Percentiles rank a stretch among this genome's conserved stretches.
phyloP scores from a whole-genome alignment of 1,284 basidiomycete genomes.

The Ganoderma lingzhi region DNA sequence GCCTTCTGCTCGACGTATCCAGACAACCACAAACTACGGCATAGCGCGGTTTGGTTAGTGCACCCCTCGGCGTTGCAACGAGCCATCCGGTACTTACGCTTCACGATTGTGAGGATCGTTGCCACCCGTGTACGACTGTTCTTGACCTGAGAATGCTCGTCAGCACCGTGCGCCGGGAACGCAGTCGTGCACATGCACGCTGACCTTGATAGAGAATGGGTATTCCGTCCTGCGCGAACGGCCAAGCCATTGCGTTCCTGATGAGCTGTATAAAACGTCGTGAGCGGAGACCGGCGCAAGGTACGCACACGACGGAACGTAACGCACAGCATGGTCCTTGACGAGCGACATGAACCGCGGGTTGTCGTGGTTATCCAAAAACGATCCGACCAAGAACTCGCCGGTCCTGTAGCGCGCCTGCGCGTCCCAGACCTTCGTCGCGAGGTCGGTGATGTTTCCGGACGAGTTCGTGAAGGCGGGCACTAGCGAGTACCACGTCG shows the following conservation, averaged over 20 bases:
- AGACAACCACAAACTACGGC: slow-evolving; percentile 63
- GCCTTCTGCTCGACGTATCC: slow-evolving; percentile 58
- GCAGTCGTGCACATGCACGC: background rate
- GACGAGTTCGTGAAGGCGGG: slow-evolving; percentile 69
- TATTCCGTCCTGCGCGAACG: slow-evolving; percentile 62
- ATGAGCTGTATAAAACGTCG: slow-evolving; percentile 50
- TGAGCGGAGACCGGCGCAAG: slow-evolving; percentile 39
- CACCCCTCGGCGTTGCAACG: no score
- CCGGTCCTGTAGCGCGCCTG: slow-evolving; percentile 59
- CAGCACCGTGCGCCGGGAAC: slow-evolving; percentile 39
- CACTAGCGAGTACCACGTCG: slow-evolving; percentile 72
- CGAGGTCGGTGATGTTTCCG: slow-evolving; percentile 67
- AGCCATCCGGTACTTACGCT: slow-evolving; percentile 51
- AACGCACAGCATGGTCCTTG: slow-evolving; percentile 65
- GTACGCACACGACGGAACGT: background rate
- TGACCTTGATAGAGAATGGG: slow-evolving; percentile 83
- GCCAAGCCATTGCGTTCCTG: slow-evolving; percentile 46
- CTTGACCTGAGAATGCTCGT: slow-evolving; percentile 35
- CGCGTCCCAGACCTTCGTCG: slow-evolving; percentile 58
- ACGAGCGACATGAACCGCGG: slow-evolving; percentile 75
- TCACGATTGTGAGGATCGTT: slow-evolving; percentile 63
- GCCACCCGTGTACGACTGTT: slow-evolving; percentile 43
- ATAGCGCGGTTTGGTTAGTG: background rate
- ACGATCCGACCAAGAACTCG: slow-evolving; percentile 61
- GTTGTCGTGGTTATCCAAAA: slow-evolving; percentile 86